phyloP scores from a whole-genome alignment of 805 yeast genomes.

The Candida andamanensis region DNA sequence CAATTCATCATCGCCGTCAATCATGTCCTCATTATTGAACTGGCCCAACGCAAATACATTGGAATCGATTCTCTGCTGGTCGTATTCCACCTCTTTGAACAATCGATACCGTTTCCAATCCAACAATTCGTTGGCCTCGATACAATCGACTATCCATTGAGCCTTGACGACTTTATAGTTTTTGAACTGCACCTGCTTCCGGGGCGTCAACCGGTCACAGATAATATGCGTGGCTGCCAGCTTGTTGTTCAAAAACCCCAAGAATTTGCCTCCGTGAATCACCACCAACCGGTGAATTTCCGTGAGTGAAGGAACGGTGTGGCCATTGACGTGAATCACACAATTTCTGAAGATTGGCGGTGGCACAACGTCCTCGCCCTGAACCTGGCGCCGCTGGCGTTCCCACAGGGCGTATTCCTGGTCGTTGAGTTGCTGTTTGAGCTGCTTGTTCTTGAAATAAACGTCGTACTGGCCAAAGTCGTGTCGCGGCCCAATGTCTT shows the following conservation, averaged over 20 bases:
- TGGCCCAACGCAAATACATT: slow-evolving; percentile 2
- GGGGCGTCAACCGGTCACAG: slow-evolving; percentile 73
- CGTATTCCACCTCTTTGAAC: slow-evolving; percentile 47
- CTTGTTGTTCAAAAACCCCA: slow-evolving; percentile 65
- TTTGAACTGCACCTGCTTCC: slow-evolving; percentile 60
- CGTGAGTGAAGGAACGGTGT: slow-evolving; percentile 74
- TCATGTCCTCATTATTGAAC: slow-evolving; percentile 4
- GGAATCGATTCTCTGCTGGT: slow-evolving; percentile 41
- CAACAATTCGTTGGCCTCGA: slow-evolving; percentile 41
- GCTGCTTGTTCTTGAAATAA: slow-evolving; percentile 57
- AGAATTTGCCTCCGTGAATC: slow-evolving; percentile 73
- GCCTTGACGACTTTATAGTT: slow-evolving; percentile 77
- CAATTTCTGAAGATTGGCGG: slow-evolving; percentile 55
- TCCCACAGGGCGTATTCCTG: slow-evolving; percentile 48
- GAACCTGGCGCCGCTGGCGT: slow-evolving; percentile 24
- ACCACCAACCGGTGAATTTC: slow-evolving; percentile 69
- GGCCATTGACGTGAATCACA: slow-evolving; percentile 79
- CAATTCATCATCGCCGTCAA: slow-evolving; percentile 2
- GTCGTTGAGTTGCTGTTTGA: slow-evolving; percentile 59
- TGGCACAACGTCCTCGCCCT: slow-evolving; percentile 12
- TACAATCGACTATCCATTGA: slow-evolving; percentile 70
- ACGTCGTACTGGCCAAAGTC: slow-evolving; percentile 63
- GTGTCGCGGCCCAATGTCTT: slow-evolving; percentile 18
- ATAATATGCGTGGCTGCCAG: slow-evolving; percentile 78
- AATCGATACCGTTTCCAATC: slow-evolving; percentile 69